Evolutionary conservation across 805 yeast genomes (phyloP).

Genomic region (Pichia gijzeniarum): DNA sequence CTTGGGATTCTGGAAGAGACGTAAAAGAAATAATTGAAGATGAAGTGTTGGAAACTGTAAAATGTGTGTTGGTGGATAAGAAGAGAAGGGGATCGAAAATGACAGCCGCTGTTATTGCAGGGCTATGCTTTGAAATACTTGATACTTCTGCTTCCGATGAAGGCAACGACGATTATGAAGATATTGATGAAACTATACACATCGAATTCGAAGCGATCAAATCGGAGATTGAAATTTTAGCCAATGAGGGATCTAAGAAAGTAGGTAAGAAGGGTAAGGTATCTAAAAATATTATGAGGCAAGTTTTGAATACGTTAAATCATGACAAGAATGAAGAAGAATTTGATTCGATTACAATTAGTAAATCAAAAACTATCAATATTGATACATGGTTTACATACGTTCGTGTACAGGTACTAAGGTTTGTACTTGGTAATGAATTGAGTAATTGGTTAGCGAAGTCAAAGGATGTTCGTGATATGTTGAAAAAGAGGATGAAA

Average conservation of each 20-base stretch:
- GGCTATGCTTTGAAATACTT: constrained; percentile 48
- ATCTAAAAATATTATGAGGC: constrained; percentile 53
- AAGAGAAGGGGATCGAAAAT: constrained; percentile 14
- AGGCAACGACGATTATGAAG: constrained; percentile 38
- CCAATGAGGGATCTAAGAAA: constrained; percentile 48
- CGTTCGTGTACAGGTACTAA: constrained; percentile 40
- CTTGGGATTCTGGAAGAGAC: constrained; percentile 33
- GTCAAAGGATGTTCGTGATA: constrained; percentile 20
- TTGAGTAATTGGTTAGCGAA: constrained; percentile 42
- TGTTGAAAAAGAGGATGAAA: constrained; percentile 15
- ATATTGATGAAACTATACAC: too few species aligned
- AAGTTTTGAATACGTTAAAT: constrained; percentile 44
- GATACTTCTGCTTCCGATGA: constrained; percentile 34
- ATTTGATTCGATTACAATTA: constrained; percentile 30
- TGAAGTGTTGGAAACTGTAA: constrained; percentile 16
- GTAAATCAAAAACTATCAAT: constrained; percentile 39
- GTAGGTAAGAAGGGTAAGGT: constrained; percentile 59
- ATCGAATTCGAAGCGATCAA: constrained; percentile 24
- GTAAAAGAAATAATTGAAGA: constrained; percentile 22
- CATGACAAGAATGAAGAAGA: constrained; percentile 9
- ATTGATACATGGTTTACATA: constrained; percentile 47
- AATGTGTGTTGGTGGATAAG: constrained; percentile 23
- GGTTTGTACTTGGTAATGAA: constrained; percentile 48
- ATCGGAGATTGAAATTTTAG: constrained; percentile 35
- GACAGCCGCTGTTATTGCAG: constrained; percentile 51